These are phyloP conservation scores for Populus hybrid DNA, from an alignment of 441 rosid species.

Conservation along the genomic window DNA sequence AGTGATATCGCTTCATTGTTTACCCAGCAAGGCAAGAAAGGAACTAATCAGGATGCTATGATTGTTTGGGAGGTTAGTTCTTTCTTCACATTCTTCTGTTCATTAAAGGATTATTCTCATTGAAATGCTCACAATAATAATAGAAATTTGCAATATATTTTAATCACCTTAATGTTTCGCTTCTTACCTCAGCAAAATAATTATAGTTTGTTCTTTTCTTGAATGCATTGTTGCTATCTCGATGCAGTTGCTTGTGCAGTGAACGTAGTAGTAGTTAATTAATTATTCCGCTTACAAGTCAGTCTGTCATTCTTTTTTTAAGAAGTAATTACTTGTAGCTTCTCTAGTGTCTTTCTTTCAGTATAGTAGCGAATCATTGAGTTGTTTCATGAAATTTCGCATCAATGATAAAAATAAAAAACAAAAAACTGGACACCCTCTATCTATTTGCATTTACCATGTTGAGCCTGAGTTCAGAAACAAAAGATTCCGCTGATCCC, in stretches of 20 bases:
- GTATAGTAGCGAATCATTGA: not conserved
- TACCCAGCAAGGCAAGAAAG: conserved; percentile 95
- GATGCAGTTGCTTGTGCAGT: not conserved
- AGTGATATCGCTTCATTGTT: conserved; percentile 74
- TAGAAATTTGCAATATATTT: conserved; percentile 5
- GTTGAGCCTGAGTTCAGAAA: not conserved
- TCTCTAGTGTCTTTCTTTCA: not conserved
- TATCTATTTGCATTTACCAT: not conserved
- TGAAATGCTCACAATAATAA: conserved; percentile 1
- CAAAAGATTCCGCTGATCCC: no score
- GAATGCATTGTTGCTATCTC: not conserved
- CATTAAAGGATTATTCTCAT: conserved; percentile 3
- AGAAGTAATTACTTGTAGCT: not conserved
- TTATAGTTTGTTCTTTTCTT: not conserved
- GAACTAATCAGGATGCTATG: conserved; percentile 99
- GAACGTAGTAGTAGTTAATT: not conserved
- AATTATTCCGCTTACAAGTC: not conserved
- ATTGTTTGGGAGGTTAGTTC: conserved; percentile 95
- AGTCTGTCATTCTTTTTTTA: not conserved
- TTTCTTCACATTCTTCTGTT: conserved; percentile 11
- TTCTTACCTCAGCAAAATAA: conserved; percentile 12
- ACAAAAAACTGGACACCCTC: not conserved
- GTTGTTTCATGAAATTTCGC: not conserved
- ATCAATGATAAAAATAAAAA: not conserved
- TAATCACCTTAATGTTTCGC: not conserved